Evolutionary conservation across 257 asterid genomes (phyloP), one percentile per base, ranked within the genome.

Genomic region (Nicotiana tomentosiformis): DNA sequence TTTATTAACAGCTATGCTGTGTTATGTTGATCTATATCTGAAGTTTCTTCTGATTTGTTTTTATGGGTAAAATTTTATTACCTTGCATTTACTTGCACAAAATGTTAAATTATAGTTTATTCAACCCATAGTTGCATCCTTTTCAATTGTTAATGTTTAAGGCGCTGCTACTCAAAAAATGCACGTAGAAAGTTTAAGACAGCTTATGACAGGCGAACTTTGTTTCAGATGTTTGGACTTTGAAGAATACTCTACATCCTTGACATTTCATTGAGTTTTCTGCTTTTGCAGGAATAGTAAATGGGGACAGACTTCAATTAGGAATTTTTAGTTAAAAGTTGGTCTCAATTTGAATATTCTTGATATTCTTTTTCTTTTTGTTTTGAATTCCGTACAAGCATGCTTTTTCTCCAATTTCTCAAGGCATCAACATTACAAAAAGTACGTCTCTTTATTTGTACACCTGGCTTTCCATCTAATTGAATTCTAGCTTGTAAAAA

Each of bases 191-290:
- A 2, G 10, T 70, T 20, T 20, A 70, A 43, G 78, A 70, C 35
- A 39, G 58, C 78, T 43, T n/a, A 70, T 70, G 78, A 43, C 35
- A 58, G 65, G 10, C 32, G 32, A 32, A 68, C 77, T 68, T 68
- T 16, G 56, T 68, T 37, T 67, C 76, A 68, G 55, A 69, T 37
- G 56, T 69, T 69, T 69, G 57, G 57, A 37, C 32, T 39, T 69
- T 69, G 33, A 30, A 39, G 77, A 39, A 10, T 69, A 39, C 77
- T 69, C 77, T 69, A 26, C 77, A 69, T 69, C 56, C 77, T 69
- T 39, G 78, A 70, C n/a, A n/a, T 70, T 8, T 61, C 66, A 61
- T 12, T 10, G 20, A 61, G 66, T 20, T 60, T 10, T 70, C 57
- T 37, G 20, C 32, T 70, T 68, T 43, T 11, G 78, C 78, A n/a